phyloP scores from a whole-genome alignment of 768 basidiomycete species.

The Mrakia frigida region DNA sequence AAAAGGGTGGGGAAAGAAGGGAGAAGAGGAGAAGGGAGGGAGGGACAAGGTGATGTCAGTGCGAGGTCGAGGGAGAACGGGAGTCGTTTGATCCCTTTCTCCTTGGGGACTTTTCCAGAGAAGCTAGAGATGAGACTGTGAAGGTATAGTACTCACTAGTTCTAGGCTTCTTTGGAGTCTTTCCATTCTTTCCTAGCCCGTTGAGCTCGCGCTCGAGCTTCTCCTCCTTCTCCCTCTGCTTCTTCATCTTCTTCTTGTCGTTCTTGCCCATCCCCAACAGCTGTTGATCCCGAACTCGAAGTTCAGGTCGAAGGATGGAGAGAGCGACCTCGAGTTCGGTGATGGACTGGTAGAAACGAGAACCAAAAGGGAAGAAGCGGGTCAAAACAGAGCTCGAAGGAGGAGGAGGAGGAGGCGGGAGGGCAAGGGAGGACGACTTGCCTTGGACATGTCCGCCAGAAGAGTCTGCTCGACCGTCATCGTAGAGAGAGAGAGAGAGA shows the following conservation, averaged over 20 bases:
- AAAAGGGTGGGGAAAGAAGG: not conserved
- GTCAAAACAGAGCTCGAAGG: not conserved
- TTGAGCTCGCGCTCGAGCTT: not conserved
- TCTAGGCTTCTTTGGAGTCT: conserved; percentile 13
- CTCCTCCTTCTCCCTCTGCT: not conserved
- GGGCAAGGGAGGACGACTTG: not conserved
- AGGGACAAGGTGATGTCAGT: not conserved
- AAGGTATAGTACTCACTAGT: conserved; percentile 2
- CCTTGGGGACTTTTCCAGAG: not conserved
- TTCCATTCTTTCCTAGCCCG: not conserved
- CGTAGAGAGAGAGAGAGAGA: not conserved
- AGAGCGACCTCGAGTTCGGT: conserved; percentile 32
- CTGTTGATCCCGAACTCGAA: not conserved
- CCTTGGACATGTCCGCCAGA: not conserved
- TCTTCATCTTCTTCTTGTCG: conserved; percentile 25
- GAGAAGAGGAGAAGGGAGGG: not conserved
- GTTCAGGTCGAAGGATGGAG: conserved; percentile 24
- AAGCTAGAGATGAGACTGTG: not conserved
- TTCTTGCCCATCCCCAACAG: not conserved
- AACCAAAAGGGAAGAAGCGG: not conserved
- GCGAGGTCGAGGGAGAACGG: not conserved
- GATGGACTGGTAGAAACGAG: conserved; percentile 17
- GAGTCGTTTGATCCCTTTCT: not conserved
- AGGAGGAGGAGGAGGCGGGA: not conserved
- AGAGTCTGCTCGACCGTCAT: not conserved